phyloP scores from a whole-genome alignment of 176 grass and related monocot genomes.

The Echinochloa phyllopogon region DNA sequence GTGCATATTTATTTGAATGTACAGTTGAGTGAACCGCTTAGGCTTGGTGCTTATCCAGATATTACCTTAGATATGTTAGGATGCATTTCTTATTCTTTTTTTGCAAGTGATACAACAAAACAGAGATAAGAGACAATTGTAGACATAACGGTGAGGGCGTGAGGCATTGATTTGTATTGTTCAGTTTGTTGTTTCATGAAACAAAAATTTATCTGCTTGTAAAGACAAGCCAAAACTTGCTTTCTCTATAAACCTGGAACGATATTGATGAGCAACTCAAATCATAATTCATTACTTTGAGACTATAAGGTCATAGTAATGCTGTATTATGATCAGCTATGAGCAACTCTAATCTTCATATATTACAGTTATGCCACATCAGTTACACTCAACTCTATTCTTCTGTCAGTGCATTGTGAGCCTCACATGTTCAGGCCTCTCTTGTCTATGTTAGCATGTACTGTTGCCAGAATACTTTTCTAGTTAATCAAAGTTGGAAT shows the following conservation, averaged over 20 bases:
- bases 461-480: conserved; percentile 13
- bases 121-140: not conserved
- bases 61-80: not conserved
- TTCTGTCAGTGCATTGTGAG: not conserved
- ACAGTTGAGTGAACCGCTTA: not conserved
- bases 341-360: not conserved
- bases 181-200: conserved; percentile 3
- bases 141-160: not conserved
- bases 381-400: not conserved
- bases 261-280: not conserved
- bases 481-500: not conserved
- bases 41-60: not conserved
- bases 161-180: not conserved
- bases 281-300: not conserved
- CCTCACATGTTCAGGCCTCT: conserved; percentile 13
- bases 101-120: not conserved
- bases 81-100: not conserved
- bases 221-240: not conserved
- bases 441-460: conserved; percentile 19
- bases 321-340: not conserved
- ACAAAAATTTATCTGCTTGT: not conserved
- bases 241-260: not conserved
- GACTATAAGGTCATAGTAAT: too few species aligned
- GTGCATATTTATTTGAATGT: not conserved
- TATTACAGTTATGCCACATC: not conserved